Evolutionary conservation across 2,329 filamentous ascomycete genomes (phyloP), one percentile per base, ranked within the genome.

Genomic region (Ophiostoma sp.): DNA sequence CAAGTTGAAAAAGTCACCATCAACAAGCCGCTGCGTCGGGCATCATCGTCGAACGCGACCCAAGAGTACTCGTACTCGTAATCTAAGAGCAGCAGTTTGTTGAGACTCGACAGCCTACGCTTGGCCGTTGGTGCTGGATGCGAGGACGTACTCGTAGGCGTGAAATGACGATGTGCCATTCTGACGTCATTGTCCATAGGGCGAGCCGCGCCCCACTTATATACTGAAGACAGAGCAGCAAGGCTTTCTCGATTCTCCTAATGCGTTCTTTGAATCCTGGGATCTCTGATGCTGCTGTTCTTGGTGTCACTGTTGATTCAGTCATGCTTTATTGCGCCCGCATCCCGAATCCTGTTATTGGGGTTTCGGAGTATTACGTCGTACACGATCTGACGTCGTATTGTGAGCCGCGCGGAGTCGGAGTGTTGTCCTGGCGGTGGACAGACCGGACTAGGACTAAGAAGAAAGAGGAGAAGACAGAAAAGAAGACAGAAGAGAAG

Each of bases 181-280:
- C 60, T 69, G 68, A 69, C 68, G 68, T 69, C 68, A 69, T 69
- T 12, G 47, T n/a, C 58, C 36, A 47, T 52, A 9, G 44, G 38
- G 38, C 16, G 16, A 62, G 58, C 55, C 55, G 36, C 12, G 16
- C 16, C 4, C 58, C 58, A 41, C 58, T 62, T 40, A 45, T 41
- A 41, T 38, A 1, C 41, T 47, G 27, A 27, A 27, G 27, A 27
- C 27, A 27, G 27, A 27, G 27, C 27, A 27, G 27, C 27, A 27
- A 27, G 27, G 27, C 27, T 27, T 27, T 27, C 27, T 27, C 27
- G 27, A 27, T 27, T 27, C 27, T 27, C 27, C 27, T 27, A 27
- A 1, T 27, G 1, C 27, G 2, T 27, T 47, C 12, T 47, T 16
- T 47, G 2, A 47, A 14, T 47, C 12, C 45, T 47, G 14, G 45